Percentiles rank a stretch among this genome's conserved stretches.
These are phyloP conservation scores for Daedaleopsis sinensis DNA, from an alignment of 768 basidiomycete genomes.

Conservation along the genomic window DNA sequence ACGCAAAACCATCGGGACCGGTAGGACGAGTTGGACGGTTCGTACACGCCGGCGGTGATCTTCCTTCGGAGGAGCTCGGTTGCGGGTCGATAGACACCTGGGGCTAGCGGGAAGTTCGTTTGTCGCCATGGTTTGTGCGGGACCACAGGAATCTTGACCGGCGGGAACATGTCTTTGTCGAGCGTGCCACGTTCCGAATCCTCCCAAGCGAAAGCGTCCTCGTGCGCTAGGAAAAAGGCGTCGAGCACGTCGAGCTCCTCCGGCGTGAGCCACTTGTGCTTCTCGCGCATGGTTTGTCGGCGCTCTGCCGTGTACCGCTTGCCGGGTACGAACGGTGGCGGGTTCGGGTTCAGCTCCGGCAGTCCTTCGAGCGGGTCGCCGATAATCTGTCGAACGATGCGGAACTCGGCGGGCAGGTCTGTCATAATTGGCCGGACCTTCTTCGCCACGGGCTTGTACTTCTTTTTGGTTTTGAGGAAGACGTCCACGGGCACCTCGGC, in stretches of 20 bases:
- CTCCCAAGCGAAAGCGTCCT: neutral
- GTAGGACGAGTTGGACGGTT: slow-evolving; percentile 43
- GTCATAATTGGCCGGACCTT: slow-evolving; percentile 32
- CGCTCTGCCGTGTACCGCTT: neutral
- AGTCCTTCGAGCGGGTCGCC: slow-evolving; percentile 32
- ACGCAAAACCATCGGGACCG: slow-evolving; percentile 45
- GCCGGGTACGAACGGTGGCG: slow-evolving; percentile 3
- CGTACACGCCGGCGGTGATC: slow-evolving; percentile 41
- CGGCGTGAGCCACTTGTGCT: neutral
- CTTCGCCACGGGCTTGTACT: slow-evolving; percentile 20
- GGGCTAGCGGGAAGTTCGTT: slow-evolving; percentile 32
- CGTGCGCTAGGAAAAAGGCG: neutral
- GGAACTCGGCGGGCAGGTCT: slow-evolving; percentile 27
- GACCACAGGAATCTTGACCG: neutral
- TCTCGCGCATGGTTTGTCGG: neutral
- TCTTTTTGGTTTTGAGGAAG: neutral
- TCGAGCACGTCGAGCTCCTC: neutral
- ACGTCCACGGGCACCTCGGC: neutral
- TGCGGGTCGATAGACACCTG: slow-evolving; percentile 32
- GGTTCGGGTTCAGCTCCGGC: slow-evolving; percentile 23
- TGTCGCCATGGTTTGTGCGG: slow-evolving; percentile 26
- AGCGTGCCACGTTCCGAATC: neutral
- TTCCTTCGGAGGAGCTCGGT: slow-evolving; percentile 37
- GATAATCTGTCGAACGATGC: slow-evolving; percentile 30
- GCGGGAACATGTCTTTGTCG: neutral